Percentiles rank a stretch among this genome's conserved stretches.
Evolutionary conservation across 2,329 filamentous ascomycete genomes (phyloP).

Genomic region (Fusarium agapanthi): DNA sequence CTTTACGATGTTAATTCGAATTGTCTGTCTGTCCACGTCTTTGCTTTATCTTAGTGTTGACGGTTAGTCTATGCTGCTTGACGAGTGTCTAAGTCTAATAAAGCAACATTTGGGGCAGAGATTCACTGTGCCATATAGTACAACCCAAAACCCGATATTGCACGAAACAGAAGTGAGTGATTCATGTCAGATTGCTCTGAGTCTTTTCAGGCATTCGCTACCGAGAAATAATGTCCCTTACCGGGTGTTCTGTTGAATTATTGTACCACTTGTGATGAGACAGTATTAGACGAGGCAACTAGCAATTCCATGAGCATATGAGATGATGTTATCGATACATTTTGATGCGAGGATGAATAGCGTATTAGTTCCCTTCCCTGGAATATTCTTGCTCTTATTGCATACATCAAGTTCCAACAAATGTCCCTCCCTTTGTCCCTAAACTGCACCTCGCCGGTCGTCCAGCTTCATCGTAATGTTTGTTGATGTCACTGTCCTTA

Average conservation of each 20-base stretch:
- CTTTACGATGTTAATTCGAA: conserved; percentile 15
- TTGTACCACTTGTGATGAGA: background rate
- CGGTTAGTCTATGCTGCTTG: background rate
- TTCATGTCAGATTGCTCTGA: too few relatives aligned
- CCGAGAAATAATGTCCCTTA: background rate
- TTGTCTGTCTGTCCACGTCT: background rate
- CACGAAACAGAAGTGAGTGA: background rate
- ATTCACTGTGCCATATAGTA: background rate
- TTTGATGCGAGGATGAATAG: background rate
- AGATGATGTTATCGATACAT: background rate
- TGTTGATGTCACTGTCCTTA: background rate
- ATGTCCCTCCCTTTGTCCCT: background rate
- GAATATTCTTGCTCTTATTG: background rate
- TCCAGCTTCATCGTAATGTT: background rate
- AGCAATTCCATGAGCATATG: background rate
- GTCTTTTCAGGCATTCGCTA: background rate
- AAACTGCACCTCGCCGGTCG: background rate
- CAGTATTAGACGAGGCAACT: background rate
- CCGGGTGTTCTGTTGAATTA: background rate
- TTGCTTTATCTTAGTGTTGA: background rate
- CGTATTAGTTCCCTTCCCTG: background rate
- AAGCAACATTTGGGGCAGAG: background rate
- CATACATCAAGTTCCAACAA: background rate
- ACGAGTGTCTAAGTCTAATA: background rate
- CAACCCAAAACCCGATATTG: background rate